Percentiles rank a stretch among this genome's conserved stretches.
These are phyloP conservation scores for Croton laevigatus DNA, from an alignment of 441 rosid genomes.

Conservation along the genomic window DNA sequence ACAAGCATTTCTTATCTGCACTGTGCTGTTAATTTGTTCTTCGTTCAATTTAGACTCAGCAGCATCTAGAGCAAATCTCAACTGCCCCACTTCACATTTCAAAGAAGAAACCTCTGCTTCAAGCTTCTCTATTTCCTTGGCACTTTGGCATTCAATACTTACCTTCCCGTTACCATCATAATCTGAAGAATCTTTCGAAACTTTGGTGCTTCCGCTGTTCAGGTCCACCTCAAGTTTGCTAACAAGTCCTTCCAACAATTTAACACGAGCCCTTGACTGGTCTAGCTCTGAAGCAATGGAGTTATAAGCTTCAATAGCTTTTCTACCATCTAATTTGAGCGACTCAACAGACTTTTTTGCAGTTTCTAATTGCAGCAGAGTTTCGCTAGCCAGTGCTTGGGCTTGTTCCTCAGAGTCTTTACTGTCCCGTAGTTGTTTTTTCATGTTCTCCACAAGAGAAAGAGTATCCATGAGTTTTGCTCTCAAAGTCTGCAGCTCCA, in stretches of 20 bases:
- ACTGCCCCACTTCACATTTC: constrained; percentile 50
- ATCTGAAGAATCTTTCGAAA: constrained; percentile 13
- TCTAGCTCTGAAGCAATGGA: constrained; percentile 45
- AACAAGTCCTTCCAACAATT: constrained; percentile 56
- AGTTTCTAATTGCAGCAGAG: constrained; percentile 60
- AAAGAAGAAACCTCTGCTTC: constrained; percentile 49
- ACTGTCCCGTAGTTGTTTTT: constrained; percentile 54
- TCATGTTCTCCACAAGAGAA: constrained; percentile 61
- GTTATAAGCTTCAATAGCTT: constrained; percentile 56
- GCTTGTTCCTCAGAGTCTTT: constrained; percentile 78
- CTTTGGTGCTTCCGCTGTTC: constrained; percentile 18
- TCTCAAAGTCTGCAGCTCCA: constrained; percentile 61
- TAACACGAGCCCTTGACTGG: constrained; percentile 52
- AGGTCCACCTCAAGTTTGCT: constrained; percentile 47
- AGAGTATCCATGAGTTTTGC: constrained; percentile 56
- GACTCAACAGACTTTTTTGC: constrained; percentile 64
- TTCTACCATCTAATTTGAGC: constrained; percentile 54
- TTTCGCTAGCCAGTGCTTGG: constrained; percentile 45
- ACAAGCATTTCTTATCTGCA: constrained; percentile 39
- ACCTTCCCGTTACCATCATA: constrained; percentile 25
- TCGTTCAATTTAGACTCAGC: constrained; percentile 48
- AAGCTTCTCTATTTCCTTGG: constrained; percentile 37
- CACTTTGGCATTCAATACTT: constrained; percentile 29
- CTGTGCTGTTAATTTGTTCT: constrained; percentile 35
- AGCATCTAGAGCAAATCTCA: constrained; percentile 55